phyloP scores from a whole-genome alignment of 495 filamentous ascomycete genomes.

The Cladorrhinum samala region DNA sequence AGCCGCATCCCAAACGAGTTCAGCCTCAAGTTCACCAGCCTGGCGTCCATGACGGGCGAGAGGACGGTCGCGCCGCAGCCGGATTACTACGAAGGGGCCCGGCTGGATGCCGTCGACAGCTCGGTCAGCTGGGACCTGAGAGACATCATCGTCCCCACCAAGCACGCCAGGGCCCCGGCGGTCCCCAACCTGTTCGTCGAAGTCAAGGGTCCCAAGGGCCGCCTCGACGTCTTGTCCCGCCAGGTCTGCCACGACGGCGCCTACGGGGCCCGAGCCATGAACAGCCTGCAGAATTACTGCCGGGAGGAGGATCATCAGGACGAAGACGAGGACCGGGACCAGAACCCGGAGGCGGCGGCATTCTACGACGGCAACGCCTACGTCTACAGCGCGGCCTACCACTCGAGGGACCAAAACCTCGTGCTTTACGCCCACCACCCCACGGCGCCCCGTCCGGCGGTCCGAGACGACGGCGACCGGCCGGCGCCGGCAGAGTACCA shows the following conservation, averaged over 20 bases:
- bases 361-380: conserved; percentile 35
- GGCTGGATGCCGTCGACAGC: conserved; percentile 6
- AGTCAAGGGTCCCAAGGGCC: conserved; percentile 32
- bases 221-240: conserved; percentile 24
- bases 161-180: conserved; percentile 24
- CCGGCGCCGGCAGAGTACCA: conserved; percentile 32
- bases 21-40: conserved; percentile 11
- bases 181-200: conserved; percentile 40
- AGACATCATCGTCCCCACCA: conserved; percentile 35
- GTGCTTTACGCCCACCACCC: conserved; percentile 35
- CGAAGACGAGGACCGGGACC: too few relatives aligned
- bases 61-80: conserved; percentile 22
- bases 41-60: conserved; percentile 5
- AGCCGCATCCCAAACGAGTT: conserved; percentile 7
- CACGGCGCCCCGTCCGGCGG: too few relatives aligned
- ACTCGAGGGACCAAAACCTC: conserved; percentile 18
- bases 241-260: conserved; percentile 42
- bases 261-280: conserved; percentile 41
- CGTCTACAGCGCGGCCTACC: conserved; percentile 35
- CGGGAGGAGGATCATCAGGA: conserved; percentile 27
- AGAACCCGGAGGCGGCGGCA: too few relatives aligned
- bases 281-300: conserved; percentile 38
- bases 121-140: conserved; percentile 13
- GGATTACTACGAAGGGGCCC: conserved; percentile 32
- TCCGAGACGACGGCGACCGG: conserved; percentile 17